A percentile compares a stretch with the other conserved stretches of the same genome.
phyloP scores from a whole-genome alignment of 208 protist species.

The Vickermania ingenoplastis region DNA sequence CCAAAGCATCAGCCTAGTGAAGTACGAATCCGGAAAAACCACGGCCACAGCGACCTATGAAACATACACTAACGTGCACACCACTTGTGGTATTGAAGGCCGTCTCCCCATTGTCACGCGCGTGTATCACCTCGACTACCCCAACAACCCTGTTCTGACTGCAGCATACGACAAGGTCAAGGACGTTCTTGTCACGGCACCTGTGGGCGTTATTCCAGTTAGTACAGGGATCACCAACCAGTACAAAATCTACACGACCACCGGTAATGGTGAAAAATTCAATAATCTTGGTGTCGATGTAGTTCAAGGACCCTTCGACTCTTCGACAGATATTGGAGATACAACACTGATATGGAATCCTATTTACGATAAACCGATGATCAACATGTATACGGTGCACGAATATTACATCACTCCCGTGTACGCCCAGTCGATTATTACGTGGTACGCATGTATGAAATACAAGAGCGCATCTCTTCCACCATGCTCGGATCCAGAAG shows the following conservation, averaged over 20 bases:
- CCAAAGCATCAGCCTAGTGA: background rate
- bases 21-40: background rate
- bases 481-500: background rate
- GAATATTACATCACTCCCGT: background rate
- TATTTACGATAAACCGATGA: background rate
- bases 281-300: background rate
- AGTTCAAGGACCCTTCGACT: background rate
- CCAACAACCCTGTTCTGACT: background rate
- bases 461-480: background rate
- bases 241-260: background rate
- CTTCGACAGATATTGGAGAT: background rate
- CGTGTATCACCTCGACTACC: background rate
- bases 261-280: background rate
- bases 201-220: background rate
- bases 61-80: background rate
- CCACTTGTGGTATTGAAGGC: background rate
- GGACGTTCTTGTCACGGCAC: background rate
- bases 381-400: background rate
- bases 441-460: background rate
- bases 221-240: background rate
- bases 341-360: background rate
- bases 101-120: background rate
- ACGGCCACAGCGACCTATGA: background rate
- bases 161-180: background rate
- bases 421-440: background rate